Percentiles rank a stretch among this genome's conserved stretches.
Conservation (phyloP, 1,284 basidiomycete species). For the Clitocybe nebularis region DNA sequence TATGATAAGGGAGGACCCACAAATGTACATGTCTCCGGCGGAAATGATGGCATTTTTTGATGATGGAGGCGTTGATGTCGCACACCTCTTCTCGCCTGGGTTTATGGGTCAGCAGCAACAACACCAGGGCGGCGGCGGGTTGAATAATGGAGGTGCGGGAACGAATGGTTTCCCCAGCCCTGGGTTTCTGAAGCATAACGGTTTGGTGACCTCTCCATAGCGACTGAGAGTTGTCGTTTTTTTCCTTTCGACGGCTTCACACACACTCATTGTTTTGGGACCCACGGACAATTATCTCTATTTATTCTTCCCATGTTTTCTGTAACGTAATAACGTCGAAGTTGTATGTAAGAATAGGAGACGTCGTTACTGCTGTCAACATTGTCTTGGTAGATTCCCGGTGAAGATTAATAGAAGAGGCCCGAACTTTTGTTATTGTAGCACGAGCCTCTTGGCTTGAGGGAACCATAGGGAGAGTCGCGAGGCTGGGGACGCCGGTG, state of each 20-base stretch:
- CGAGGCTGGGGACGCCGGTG: conserved; percentile 11
- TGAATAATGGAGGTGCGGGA: conserved; percentile 8
- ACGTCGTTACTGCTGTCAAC: too few species aligned
- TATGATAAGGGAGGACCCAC: conserved; percentile 34
- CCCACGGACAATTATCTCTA: neutral
- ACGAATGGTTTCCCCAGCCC: conserved; percentile 20
- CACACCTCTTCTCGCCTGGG: conserved; percentile 31
- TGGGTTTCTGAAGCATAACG: conserved; percentile 32
- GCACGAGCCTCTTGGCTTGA: neutral
- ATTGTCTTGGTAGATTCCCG: too few species aligned
- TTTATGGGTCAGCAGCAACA: conserved; percentile 21
- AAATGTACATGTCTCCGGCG: conserved; percentile 39
- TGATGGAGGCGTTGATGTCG: conserved; percentile 32
- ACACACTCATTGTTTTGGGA: neutral
- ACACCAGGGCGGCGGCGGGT: conserved; percentile 12
- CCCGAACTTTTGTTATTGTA: conserved; percentile 1
- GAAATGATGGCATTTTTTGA: conserved; percentile 44
- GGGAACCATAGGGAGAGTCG: conserved; percentile 8
- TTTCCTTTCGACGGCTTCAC: neutral
- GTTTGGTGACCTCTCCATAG: conserved; percentile 34
- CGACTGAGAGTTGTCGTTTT: conserved; percentile 10
- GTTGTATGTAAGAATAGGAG: too few species aligned
- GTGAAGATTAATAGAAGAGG: too few species aligned
- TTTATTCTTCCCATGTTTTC: neutral
- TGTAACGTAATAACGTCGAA: too few species aligned